Conservation (phyloP, 1,284 basidiomycete genomes). For the Gomphus sp. region DNA sequence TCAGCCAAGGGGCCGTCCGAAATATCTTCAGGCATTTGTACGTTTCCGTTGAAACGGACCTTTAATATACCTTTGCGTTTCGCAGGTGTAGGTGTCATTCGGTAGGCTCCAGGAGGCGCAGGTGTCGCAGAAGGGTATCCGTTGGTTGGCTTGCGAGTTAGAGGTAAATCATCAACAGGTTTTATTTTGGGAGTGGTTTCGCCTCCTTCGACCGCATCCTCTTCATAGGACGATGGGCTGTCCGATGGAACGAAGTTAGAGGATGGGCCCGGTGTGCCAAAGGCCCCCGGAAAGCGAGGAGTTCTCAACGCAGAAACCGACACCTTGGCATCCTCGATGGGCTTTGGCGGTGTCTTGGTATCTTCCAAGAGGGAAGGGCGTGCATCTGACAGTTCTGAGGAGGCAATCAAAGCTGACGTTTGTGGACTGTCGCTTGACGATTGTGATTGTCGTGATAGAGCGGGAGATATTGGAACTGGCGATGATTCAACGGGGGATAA, state of each 20-base stretch:
- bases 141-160: slow-evolving; percentile 14
- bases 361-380: slow-evolving; percentile 26
- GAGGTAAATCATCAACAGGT: not conserved
- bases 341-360: not conserved
- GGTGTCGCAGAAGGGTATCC: slow-evolving; percentile 42
- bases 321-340: not conserved
- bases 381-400: slow-evolving; percentile 46
- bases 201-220: not conserved
- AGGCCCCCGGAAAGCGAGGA: slow-evolving; percentile 61
- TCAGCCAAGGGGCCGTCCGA: not conserved
- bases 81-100: slow-evolving; percentile 43
- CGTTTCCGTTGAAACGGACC: slow-evolving; percentile 57
- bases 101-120: slow-evolving; percentile 63
- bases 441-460: slow-evolving; percentile 40
- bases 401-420: slow-evolving; percentile 49
- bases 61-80: slow-evolving; percentile 39
- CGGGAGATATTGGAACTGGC: not conserved
- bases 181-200: not conserved
- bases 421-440: slow-evolving; percentile 30
- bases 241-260: not conserved
- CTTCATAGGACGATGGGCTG: not conserved
- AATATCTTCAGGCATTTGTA: not conserved
- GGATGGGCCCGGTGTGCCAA: not conserved
- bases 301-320: slow-evolving; percentile 34
- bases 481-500: not conserved